Evolutionary conservation across 768 basidiomycete species (phyloP).

Genomic region (Pulveroboletus ravenelii): DNA sequence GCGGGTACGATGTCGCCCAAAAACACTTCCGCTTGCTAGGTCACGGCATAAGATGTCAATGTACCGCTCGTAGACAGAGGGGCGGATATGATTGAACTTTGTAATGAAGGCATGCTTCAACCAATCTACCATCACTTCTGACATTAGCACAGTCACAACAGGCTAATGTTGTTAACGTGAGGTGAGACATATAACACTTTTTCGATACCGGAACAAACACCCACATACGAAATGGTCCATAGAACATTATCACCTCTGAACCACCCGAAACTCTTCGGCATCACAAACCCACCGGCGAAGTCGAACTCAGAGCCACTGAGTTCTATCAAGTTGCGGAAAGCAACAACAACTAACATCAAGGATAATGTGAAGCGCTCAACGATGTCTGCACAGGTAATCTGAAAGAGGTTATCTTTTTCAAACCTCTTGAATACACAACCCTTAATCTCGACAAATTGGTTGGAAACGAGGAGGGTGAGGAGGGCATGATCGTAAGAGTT

Average conservation of each 20-base stretch:
- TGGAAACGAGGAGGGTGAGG: constrained; percentile 89
- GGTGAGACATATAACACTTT: not conserved
- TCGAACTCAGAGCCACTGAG: constrained; percentile 87
- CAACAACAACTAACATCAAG: constrained; percentile 87
- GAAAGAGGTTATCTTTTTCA: constrained; percentile 97
- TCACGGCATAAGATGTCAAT: constrained; percentile 95
- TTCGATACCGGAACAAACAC: constrained; percentile 24
- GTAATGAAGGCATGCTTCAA: constrained; percentile 99
- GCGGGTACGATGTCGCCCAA: constrained; percentile 60
- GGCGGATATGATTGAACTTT: constrained; percentile 98
- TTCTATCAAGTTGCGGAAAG: constrained; percentile 92
- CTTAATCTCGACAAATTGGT: constrained; percentile 99
- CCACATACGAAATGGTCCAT: constrained; percentile 87
- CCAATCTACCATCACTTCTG: constrained; percentile 97
- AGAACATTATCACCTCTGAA: constrained; percentile 71
- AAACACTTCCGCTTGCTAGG: constrained; percentile 72
- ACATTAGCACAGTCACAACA: constrained; percentile 82
- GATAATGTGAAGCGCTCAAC: constrained; percentile 93
- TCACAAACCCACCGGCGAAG: constrained; percentile 60
- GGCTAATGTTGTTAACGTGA: constrained; percentile 48
- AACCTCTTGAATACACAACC: constrained; percentile 99
- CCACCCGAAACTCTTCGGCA: constrained; percentile 84
- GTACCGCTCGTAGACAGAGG: constrained; percentile 91
- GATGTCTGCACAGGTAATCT: constrained; percentile 98
- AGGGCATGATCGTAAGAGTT: constrained; percentile 97